These are phyloP conservation scores for Coemansia sp. DNA, from an alignment of 192 early-diverging fungal genomes.

Conservation along the genomic window DNA sequence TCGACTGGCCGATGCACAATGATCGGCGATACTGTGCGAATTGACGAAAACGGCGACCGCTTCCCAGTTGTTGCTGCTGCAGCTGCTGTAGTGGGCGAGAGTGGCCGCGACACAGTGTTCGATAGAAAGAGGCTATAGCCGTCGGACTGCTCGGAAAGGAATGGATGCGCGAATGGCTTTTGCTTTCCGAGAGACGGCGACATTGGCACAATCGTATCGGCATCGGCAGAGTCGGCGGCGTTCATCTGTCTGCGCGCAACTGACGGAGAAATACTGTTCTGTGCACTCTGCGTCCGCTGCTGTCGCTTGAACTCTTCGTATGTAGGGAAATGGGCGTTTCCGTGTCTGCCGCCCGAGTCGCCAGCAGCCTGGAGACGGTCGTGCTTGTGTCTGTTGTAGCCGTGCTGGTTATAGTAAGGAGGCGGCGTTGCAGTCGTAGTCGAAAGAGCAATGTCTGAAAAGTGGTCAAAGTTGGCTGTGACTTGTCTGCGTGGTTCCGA, in stretches of 20 bases:
- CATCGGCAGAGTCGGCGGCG: conserved; percentile 6
- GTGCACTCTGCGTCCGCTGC: conserved; percentile 6
- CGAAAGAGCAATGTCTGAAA: conserved; percentile 47
- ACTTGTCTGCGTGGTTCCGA: conserved; percentile 25
- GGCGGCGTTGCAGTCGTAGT: conserved; percentile 20
- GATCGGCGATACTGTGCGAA: conserved; percentile 39
- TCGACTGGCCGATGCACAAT: conserved; percentile 9
- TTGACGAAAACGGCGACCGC: conserved; percentile 47
- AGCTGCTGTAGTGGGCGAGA: not conserved
- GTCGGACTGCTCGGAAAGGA: conserved; percentile 20
- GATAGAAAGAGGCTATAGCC: not conserved
- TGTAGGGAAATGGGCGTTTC: conserved; percentile 24
- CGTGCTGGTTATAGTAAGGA: conserved; percentile 4
- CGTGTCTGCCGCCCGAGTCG: not conserved
- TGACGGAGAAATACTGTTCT: not conserved
- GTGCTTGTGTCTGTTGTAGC: not conserved
- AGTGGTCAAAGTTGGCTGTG: conserved; percentile 37
- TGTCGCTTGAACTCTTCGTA: conserved; percentile 43
- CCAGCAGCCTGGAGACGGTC: not conserved
- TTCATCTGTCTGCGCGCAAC: conserved; percentile 1
- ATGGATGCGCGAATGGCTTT: conserved; percentile 16
- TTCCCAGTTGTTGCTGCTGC: conserved; percentile 8
- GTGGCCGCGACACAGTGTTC: conserved; percentile 7
- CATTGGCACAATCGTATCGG: conserved; percentile 1
- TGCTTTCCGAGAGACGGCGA: conserved; percentile 9